Conservation (phyloP, 768 basidiomycete genomes). For the Trametes cubensis region DNA sequence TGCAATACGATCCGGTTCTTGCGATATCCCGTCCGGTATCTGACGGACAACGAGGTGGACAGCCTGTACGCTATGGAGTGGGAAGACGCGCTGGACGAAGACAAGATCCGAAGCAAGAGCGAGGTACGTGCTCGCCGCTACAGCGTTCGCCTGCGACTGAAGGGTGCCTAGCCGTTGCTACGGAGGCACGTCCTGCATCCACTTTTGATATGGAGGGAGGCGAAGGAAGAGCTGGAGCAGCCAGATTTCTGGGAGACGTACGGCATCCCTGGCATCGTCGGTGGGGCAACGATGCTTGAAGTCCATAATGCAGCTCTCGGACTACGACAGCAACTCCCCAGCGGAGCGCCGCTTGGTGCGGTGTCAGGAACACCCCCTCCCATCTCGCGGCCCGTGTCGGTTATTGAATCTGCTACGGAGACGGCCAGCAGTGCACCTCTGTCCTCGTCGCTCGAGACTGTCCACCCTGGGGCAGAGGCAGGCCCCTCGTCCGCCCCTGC, state of each 20-base stretch:
- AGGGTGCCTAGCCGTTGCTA: slow-evolving; percentile 56
- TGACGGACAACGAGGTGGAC: slow-evolving; percentile 51
- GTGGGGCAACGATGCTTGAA: slow-evolving; percentile 71
- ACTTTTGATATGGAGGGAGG: slow-evolving; percentile 66
- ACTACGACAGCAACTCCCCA: slow-evolving; percentile 34
- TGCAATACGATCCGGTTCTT: slow-evolving; percentile 85
- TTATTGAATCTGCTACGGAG: neutral
- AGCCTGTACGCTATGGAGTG: slow-evolving; percentile 72
- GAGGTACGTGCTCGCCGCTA: slow-evolving; percentile 50
- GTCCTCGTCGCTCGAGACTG: slow-evolving; percentile 19
- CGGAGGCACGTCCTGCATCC: slow-evolving; percentile 77
- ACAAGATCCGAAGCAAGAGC: slow-evolving; percentile 68
- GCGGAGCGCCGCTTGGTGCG: neutral
- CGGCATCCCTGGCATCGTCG: slow-evolving; percentile 60
- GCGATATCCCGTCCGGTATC: slow-evolving; percentile 64
- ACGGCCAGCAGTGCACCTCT: neutral
- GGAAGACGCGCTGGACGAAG: slow-evolving; percentile 69
- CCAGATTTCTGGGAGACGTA: slow-evolving; percentile 70
- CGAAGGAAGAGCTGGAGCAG: slow-evolving; percentile 61
- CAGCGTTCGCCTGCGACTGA: neutral
- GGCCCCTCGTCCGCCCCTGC: neutral
- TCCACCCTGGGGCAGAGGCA: slow-evolving; percentile 3
- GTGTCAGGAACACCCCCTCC: neutral
- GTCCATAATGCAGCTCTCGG: slow-evolving; percentile 59
- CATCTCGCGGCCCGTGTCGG: neutral